Evolutionary conservation across 371 early-diverging fungal genomes (phyloP).

Genomic region (Gilbertella persicaria): DNA sequence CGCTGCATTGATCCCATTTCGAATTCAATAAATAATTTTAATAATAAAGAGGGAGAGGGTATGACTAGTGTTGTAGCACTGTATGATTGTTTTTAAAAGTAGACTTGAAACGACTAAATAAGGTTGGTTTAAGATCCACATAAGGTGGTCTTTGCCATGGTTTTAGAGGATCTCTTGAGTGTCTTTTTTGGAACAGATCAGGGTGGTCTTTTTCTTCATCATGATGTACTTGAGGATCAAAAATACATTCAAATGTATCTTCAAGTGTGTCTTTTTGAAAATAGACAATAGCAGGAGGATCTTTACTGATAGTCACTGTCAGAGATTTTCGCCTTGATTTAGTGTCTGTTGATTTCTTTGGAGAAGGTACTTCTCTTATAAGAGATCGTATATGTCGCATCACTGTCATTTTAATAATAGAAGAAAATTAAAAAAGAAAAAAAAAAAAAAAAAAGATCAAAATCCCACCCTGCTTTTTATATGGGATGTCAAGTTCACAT

Average conservation of each 20-base stretch:
- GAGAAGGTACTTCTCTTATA: conserved; percentile 4
- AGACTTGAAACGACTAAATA: conserved; percentile 11
- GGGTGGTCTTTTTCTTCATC: conserved; percentile 49
- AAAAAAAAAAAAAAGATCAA: conserved; percentile 5
- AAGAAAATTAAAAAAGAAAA: conserved; percentile 2
- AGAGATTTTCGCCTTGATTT: conserved; percentile 24
- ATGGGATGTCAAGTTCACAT: conserved; percentile 9
- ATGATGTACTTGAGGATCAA: conserved; percentile 46
- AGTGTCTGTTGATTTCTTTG: too few species aligned
- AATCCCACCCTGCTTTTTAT: conserved; percentile 10
- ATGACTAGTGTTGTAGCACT: background rate
- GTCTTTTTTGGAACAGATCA: conserved; percentile 22
- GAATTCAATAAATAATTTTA: too few species aligned
- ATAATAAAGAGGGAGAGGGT: background rate
- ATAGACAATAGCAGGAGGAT: conserved; percentile 44
- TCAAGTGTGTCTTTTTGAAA: conserved; percentile 39
- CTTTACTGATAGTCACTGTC: conserved; percentile 46
- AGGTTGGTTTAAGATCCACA: background rate
- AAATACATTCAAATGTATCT: conserved; percentile 43
- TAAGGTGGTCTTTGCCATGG: conserved; percentile 43
- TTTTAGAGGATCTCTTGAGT: conserved; percentile 21
- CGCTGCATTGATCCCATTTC: too few species aligned
- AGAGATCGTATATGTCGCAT: conserved; percentile 22
- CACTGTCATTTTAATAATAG: conserved; percentile 16
- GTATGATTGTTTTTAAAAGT: conserved; percentile 1